phyloP scores from a whole-genome alignment of 2,329 filamentous ascomycete genomes.

The Plenodomus tracheiphilus region DNA sequence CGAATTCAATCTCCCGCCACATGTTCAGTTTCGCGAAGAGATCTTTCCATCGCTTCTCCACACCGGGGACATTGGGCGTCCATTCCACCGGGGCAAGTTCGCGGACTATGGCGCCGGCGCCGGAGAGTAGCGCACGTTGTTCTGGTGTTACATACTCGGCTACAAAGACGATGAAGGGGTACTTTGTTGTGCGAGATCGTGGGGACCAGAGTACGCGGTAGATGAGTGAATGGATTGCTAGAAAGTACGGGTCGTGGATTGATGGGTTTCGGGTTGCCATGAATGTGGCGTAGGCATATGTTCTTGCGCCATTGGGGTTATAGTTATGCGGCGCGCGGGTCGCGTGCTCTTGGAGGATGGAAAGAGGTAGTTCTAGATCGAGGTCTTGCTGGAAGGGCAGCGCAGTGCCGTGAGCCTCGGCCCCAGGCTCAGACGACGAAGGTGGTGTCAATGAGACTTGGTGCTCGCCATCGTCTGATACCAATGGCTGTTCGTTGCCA shows the following conservation, averaged over 20 bases:
- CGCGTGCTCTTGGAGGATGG: conserved; percentile 16
- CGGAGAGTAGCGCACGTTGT: conserved; percentile 34
- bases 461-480: too few species aligned
- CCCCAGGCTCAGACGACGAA: not conserved
- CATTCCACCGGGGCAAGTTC: conserved; percentile 35
- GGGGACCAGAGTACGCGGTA: conserved; percentile 40
- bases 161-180: conserved; percentile 42
- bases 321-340: conserved; percentile 31
- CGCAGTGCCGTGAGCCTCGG: conserved; percentile 9
- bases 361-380: conserved; percentile 22
- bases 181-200: conserved; percentile 24
- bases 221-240: conserved; percentile 39
- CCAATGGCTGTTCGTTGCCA: too few species aligned
- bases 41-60: conserved; percentile 36
- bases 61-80: conserved; percentile 26
- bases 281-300: conserved; percentile 38
- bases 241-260: conserved; percentile 39
- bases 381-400: conserved; percentile 36
- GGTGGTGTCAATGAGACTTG: not conserved
- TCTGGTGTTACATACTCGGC: conserved; percentile 35
- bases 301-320: conserved; percentile 12
- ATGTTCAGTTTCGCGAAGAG: conserved; percentile 44
- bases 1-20: conserved; percentile 39
- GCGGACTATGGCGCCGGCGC: conserved; percentile 38
- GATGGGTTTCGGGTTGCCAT: conserved; percentile 37